Evolutionary conservation across 768 basidiomycete species (phyloP).

Genomic region (Tephrocybe sp.): DNA sequence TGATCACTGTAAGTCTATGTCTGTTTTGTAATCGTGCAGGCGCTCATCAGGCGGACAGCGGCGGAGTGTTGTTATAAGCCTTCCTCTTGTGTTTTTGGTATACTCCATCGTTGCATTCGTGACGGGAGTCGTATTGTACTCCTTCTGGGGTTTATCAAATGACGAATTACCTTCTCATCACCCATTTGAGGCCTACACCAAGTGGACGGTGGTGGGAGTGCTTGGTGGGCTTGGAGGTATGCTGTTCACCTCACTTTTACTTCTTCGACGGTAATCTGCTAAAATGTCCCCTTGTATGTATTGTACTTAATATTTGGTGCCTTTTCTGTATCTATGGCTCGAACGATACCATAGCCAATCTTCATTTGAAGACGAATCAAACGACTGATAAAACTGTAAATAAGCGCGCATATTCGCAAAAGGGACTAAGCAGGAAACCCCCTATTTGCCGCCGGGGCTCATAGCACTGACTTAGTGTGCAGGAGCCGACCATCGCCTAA

Average conservation of each 20-base stretch:
- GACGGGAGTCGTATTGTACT: conserved; percentile 63
- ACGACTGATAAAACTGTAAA: too few relatives aligned
- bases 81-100: conserved; percentile 72
- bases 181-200: conserved; percentile 59
- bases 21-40: background rate
- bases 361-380: too few relatives aligned
- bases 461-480: too few relatives aligned
- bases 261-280: conserved; percentile 26
- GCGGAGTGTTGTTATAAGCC: conserved; percentile 64
- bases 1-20: conserved; percentile 40
- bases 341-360: too few relatives aligned
- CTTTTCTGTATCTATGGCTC: background rate
- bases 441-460: too few relatives aligned
- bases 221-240: conserved; percentile 66
- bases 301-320: too few relatives aligned
- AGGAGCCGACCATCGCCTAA: too few relatives aligned
- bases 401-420: too few relatives aligned
- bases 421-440: too few relatives aligned
- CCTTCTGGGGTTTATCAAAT: conserved; percentile 54
- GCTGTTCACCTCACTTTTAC: conserved; percentile 51
- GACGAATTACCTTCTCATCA: conserved; percentile 31
- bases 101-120: conserved; percentile 73
- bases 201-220: conserved; percentile 62
- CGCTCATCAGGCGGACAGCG: conserved; percentile 35
- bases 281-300: background rate